Evolutionary conservation across 2,329 filamentous ascomycete genomes (phyloP).

Genomic region (Pseudonectria foliicola): DNA sequence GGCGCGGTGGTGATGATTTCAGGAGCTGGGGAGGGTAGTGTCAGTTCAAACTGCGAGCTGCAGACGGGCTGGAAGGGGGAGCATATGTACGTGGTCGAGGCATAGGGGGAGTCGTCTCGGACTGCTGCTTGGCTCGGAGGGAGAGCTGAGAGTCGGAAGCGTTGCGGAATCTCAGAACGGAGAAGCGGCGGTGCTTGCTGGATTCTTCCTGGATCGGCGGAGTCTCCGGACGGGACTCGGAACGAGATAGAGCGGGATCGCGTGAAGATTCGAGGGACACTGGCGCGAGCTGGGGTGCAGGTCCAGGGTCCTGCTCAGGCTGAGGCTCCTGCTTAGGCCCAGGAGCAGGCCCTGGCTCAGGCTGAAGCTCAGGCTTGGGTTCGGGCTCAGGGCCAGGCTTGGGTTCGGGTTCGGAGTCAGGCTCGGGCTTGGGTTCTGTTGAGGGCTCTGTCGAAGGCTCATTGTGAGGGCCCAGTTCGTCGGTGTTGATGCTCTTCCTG

Average conservation of each 20-base stretch:
- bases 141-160: slow-evolving; percentile 89
- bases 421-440: too few relatives aligned
- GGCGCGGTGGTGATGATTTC: slow-evolving; percentile 90
- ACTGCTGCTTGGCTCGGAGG: slow-evolving; percentile 63
- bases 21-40: slow-evolving; percentile 40
- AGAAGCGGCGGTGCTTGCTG: slow-evolving; percentile 54
- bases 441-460: too few relatives aligned
- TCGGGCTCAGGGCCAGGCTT: too few relatives aligned
- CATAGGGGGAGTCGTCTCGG: slow-evolving; percentile 48
- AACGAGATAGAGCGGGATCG: slow-evolving; percentile 16
- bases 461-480: too few relatives aligned
- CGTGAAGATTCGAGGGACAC: slow-evolving; percentile 16
- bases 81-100: slow-evolving; percentile 44
- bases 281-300: slow-evolving; percentile 4
- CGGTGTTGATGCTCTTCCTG: slow-evolving; percentile 1
- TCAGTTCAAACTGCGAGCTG: slow-evolving; percentile 6
- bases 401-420: too few relatives aligned
- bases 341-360: too few relatives aligned
- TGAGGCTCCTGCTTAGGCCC: too few relatives aligned
- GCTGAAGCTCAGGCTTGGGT: too few relatives aligned
- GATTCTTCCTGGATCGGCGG: slow-evolving; percentile 49
- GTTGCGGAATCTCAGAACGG: slow-evolving; percentile 78
- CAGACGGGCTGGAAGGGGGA: slow-evolving; percentile 6
- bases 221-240: slow-evolving; percentile 33
- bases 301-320: too few relatives aligned